Conservation (phyloP, 2,329 filamentous ascomycete species). For the Alternaria sp. region DNA sequence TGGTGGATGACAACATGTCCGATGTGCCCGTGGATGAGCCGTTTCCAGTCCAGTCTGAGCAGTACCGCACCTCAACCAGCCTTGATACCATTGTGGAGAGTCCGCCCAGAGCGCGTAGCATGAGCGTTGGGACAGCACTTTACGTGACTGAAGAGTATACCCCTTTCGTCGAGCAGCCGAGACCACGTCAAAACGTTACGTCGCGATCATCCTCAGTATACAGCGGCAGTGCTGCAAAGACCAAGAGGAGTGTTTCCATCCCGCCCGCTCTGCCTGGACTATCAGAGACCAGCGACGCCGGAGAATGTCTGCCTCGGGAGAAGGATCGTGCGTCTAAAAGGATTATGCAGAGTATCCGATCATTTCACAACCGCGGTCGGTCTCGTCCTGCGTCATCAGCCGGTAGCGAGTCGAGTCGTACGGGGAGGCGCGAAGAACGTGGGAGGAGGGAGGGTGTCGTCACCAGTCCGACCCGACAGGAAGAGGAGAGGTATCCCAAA, state of each 20-base stretch:
- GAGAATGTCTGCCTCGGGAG: neutral
- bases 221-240: neutral
- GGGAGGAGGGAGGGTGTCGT: neutral
- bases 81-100: neutral
- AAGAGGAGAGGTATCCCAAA: neutral
- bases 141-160: neutral
- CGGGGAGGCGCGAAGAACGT: neutral
- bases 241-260: neutral
- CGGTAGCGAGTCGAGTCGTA: neutral
- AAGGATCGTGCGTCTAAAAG: neutral
- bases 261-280: neutral
- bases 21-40: neutral
- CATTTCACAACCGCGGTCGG: neutral
- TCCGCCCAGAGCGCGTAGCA: neutral
- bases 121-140: neutral
- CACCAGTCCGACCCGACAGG: neutral
- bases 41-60: neutral
- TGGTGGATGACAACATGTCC: neutral
- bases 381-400: neutral
- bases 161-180: neutral
- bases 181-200: neutral
- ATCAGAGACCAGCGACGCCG: neutral
- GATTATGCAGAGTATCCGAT: neutral
- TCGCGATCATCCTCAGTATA: neutral
- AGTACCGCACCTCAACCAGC: neutral